Conservation (phyloP, 2,329 filamentous ascomycete species). For the Ampelomyces quisqualis region DNA sequence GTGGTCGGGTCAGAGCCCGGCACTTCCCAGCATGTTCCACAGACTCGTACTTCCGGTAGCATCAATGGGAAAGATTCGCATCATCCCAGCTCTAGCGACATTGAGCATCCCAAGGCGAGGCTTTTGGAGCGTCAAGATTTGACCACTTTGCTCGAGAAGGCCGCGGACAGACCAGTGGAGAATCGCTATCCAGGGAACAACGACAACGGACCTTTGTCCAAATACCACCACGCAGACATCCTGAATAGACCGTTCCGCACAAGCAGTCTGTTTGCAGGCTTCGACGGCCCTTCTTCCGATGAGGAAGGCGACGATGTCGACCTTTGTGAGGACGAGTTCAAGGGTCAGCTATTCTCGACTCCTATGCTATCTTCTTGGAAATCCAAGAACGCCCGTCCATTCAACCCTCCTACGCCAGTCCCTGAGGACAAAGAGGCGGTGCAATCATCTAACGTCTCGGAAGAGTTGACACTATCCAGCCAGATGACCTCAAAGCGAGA, state of each 20-base stretch:
- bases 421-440: slow-evolving; percentile 46
- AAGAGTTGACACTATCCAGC: slow-evolving; percentile 31
- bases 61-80: slow-evolving; percentile 18
- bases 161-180: slow-evolving; percentile 45
- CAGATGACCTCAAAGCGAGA: slow-evolving; percentile 28
- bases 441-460: slow-evolving; percentile 30
- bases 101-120: slow-evolving; percentile 16
- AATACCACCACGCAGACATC: slow-evolving; percentile 58
- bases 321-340: slow-evolving; percentile 63
- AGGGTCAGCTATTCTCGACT: slow-evolving; percentile 43
- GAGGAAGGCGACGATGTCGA: slow-evolving; percentile 61
- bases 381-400: slow-evolving; percentile 51
- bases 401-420: slow-evolving; percentile 46
- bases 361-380: slow-evolving; percentile 51
- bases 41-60: slow-evolving; percentile 6
- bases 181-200: slow-evolving; percentile 78
- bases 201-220: slow-evolving; percentile 71
- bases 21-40: slow-evolving; percentile 36
- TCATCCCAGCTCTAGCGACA: slow-evolving; percentile 10
- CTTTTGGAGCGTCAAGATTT: slow-evolving; percentile 34
- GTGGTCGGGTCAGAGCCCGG: slow-evolving; percentile 61
- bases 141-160: slow-evolving; percentile 30
- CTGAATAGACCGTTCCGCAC: slow-evolving; percentile 68
- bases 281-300: slow-evolving; percentile 64
- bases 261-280: slow-evolving; percentile 84